A percentile compares a stretch with the other conserved stretches of the same genome.
phyloP scores from a whole-genome alignment of 78 protist genomes.

The Dictyostelium capitatum region DNA sequence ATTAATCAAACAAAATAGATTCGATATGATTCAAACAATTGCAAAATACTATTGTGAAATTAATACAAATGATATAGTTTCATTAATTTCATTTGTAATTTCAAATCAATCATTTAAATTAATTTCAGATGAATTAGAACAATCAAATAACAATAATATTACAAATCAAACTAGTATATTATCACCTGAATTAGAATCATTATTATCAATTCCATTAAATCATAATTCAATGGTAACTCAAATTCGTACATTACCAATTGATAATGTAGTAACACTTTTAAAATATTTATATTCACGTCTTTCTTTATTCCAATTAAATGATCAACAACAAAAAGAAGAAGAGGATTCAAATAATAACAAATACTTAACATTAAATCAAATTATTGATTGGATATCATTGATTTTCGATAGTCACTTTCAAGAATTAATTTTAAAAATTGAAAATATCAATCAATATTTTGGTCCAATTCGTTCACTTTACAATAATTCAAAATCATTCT shows the following conservation, averaged over 20 bases:
- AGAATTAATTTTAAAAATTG: conserved; percentile 13
- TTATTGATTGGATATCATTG: conserved; percentile 32
- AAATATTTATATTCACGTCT: conserved; percentile 24
- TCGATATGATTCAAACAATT: not conserved
- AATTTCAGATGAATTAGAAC: not conserved
- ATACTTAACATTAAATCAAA: conserved; percentile 26
- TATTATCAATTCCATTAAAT: not conserved
- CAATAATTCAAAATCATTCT: conserved; percentile 25
- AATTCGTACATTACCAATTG: not conserved
- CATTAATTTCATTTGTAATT: not conserved
- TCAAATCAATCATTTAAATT: not conserved
- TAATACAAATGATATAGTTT: not conserved
- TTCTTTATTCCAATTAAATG: conserved; percentile 1
- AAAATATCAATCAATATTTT: conserved; percentile 8
- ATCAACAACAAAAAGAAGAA: not conserved
- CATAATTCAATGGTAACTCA: not conserved
- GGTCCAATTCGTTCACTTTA: conserved; percentile 29
- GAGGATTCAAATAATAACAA: not conserved
- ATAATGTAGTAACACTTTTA: not conserved
- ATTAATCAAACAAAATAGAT: conserved; percentile 3
- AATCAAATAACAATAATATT: not conserved
- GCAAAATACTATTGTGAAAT: not conserved
- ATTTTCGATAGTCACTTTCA: conserved; percentile 50
- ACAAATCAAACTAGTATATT: not conserved
- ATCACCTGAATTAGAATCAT: not conserved